Base-by-base conservation (phyloP, 306 rosid species). In the Sechiopsis laciniata region DNA sequence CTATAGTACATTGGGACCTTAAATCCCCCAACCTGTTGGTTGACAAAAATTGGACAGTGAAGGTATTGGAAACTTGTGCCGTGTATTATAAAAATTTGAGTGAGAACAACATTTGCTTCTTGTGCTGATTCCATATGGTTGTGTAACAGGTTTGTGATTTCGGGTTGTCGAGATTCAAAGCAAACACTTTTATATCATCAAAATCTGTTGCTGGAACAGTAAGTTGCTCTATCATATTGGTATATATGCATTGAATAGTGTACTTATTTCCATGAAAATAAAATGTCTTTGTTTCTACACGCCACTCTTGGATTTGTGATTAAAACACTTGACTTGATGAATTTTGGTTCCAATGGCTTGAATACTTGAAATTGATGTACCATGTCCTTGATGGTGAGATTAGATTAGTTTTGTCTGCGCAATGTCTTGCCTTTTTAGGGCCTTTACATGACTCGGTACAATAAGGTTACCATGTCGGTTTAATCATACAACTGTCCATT, bases 131-230 rank as follows among this genome's bases (percentile, higher is more conserved):
- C 74, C 68, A 72, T 54, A 7, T 65, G 58, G 79, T 42, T 59
- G 50, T 40, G 46, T 40, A 40, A 37, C 79, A 94, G 99, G 96
- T 94, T 46, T 78, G 95, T 35, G 99, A 94, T 83, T 94, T 94
- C 84, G 99, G 99, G 77, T 75, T 94, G 87, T 94, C 99, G 79
- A 89, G 99, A 88, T 91, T 94, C 79, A 94, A 91, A 82, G 91
- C 91, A 9, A 88, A 88, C 88, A 91, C 97, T 65, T 94, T 86
- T 83, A 83, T 94, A 82, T 80, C 99, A 48, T 94, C 99, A 7
- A 94, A 94, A 80, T 89, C 97, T 50, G 97, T 94, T 62, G 97
- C 97, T 7, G 99, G 99, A 85, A 94, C 99, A 72, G 99, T 94
- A 85, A 80, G 88, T 78, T 74, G 84, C 58, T 62, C 52, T 32